Percentiles rank a stretch among this genome's conserved stretches.
phyloP scores from a whole-genome alignment of 1,284 basidiomycete genomes.

The Mrakiaceae sp. region DNA sequence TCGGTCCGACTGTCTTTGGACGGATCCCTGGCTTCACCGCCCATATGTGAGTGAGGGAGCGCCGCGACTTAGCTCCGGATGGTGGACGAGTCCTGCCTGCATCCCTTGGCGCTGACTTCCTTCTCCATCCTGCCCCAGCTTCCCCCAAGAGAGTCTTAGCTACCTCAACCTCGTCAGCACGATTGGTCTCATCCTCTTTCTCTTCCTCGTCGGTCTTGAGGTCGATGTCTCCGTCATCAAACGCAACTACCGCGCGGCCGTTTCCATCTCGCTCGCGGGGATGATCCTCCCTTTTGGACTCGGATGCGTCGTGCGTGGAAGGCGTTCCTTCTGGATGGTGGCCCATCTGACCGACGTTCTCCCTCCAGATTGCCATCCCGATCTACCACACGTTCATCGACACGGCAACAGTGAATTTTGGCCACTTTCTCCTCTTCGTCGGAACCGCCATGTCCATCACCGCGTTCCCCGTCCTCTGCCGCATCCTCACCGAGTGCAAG shows the following conservation, averaged over 20 bases:
- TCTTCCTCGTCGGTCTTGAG: constrained; percentile 86
- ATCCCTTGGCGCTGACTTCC: no score
- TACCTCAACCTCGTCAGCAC: constrained; percentile 83
- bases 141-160: constrained; percentile 57
- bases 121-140: constrained; percentile 28
- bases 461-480: constrained; percentile 84
- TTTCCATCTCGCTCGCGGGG: constrained; percentile 47
- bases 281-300: constrained; percentile 70
- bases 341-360: not conserved
- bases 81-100: no score
- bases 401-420: constrained; percentile 47
- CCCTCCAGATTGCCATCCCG: constrained; percentile 47
- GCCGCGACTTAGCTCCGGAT: no score
- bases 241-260: constrained; percentile 57
- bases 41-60: constrained; percentile 40
- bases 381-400: constrained; percentile 73
- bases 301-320: constrained; percentile 49
- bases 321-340: not conserved
- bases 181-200: constrained; percentile 82
- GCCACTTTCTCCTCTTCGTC: constrained; percentile 87
- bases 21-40: constrained; percentile 69
- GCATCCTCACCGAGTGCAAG: constrained; percentile 47
- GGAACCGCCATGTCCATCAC: constrained; percentile 78
- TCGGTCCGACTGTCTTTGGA: constrained; percentile 56
- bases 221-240: constrained; percentile 66